Percentiles rank a stretch among this genome's conserved stretches.
Conservation (phyloP, 2,329 filamentous ascomycete species). For the Diaporthe vexans region DNA sequence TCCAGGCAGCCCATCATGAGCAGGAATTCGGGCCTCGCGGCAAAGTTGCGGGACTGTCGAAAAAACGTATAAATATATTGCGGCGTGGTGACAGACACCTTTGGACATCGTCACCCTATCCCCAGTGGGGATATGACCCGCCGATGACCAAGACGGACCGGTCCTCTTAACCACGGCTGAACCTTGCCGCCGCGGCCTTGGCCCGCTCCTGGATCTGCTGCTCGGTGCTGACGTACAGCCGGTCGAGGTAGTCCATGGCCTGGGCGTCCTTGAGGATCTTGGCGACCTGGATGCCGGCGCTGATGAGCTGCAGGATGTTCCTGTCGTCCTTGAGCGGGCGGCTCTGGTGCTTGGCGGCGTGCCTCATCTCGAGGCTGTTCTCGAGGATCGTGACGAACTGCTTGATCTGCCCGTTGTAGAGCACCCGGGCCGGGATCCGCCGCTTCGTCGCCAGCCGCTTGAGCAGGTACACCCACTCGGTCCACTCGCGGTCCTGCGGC, state of each 20-base stretch:
- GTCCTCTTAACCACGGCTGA: constrained; percentile 50
- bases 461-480: constrained; percentile 90
- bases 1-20: background rate
- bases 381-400: constrained; percentile 90
- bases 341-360: constrained; percentile 86
- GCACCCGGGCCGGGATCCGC: constrained; percentile 84
- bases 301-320: constrained; percentile 89
- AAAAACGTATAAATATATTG: constrained; percentile 33
- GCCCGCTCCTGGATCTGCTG: constrained; percentile 80
- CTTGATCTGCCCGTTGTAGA: constrained; percentile 93
- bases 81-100: background rate
- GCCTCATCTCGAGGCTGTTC: constrained; percentile 89
- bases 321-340: constrained; percentile 89
- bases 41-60: background rate
- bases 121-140: background rate
- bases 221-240: constrained; percentile 86
- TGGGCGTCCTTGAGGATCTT: constrained; percentile 88
- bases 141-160: background rate
- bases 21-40: background rate
- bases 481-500: constrained; percentile 87
- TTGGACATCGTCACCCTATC: background rate
- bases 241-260: constrained; percentile 86
- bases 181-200: constrained; percentile 57
- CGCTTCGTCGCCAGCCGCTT: constrained; percentile 89
- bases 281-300: constrained; percentile 87